Conservation (phyloP, 2,329 filamentous ascomycete species). For the Fusarium sp. region DNA sequence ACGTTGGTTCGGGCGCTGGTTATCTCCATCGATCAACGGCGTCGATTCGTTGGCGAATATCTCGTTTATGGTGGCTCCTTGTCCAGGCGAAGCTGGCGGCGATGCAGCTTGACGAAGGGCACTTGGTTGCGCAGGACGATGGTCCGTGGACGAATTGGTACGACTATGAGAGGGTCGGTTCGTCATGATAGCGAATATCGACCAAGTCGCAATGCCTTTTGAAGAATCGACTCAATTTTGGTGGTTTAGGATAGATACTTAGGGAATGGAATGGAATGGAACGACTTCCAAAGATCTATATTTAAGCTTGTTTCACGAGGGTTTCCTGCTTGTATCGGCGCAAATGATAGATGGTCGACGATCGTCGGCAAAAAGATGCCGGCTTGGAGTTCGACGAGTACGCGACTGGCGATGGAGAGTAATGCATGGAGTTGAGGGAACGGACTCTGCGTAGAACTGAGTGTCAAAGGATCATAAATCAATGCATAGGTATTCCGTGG, state of each 20-base stretch:
- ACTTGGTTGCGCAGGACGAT: constrained; percentile 58
- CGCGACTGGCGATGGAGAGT: constrained; percentile 18
- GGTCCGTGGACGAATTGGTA: constrained; percentile 49
- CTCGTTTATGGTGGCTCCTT: constrained; percentile 30
- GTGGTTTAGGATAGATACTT: neutral
- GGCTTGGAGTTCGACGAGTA: constrained; percentile 24
- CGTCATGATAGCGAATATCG: constrained; percentile 39
- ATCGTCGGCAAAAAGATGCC: constrained; percentile 5
- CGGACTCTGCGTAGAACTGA: neutral
- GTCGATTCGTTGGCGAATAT: constrained; percentile 60
- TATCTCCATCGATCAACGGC: constrained; percentile 55
- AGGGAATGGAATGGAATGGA: neutral
- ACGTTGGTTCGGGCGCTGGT: constrained; percentile 37
- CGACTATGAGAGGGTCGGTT: constrained; percentile 45
- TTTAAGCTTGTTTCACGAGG: constrained; percentile 4
- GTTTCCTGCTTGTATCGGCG: neutral
- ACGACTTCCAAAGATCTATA: neutral
- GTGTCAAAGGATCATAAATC: neutral
- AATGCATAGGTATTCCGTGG: neutral
- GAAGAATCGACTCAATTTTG: neutral
- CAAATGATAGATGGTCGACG: neutral
- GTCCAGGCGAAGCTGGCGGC: constrained; percentile 38
- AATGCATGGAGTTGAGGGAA: constrained; percentile 26
- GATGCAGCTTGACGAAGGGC: constrained; percentile 57
- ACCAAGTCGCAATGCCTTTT: neutral